Evolutionary conservation across 352 stramenopile genomes (phyloP).

Genomic region (Pythium periplocum): DNA sequence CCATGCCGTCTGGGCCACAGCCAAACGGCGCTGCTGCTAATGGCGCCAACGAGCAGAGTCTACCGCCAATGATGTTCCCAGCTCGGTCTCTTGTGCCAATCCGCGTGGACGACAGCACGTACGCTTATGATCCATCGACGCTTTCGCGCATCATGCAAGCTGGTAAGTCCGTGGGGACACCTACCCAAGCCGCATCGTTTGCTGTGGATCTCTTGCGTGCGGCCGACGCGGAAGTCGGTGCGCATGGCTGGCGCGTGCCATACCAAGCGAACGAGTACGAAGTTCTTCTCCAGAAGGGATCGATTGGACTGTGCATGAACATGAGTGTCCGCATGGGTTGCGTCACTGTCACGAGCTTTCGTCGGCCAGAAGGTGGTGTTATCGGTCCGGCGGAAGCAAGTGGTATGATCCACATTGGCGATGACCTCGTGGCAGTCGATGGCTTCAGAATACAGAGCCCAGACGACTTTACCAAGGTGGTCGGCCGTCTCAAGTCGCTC

Average conservation of each 20-base stretch:
- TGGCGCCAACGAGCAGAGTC: constrained; percentile 2
- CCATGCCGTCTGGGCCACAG: constrained; percentile 9
- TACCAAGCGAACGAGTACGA: constrained; percentile 78
- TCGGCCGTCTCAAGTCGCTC: constrained; percentile 77
- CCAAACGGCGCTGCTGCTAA: not conserved
- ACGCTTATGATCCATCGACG: constrained; percentile 39
- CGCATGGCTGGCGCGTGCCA: constrained; percentile 62
- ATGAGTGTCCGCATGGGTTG: constrained; percentile 83
- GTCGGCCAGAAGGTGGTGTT: constrained; percentile 59
- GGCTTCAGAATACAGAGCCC: constrained; percentile 67
- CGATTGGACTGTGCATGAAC: constrained; percentile 86
- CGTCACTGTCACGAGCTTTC: constrained; percentile 80
- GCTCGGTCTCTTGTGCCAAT: constrained; percentile 53
- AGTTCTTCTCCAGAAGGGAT: constrained; percentile 83
- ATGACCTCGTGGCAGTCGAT: constrained; percentile 83
- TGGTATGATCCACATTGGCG: constrained; percentile 67
- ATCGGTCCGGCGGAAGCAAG: constrained; percentile 79
- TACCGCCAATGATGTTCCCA: constrained; percentile 34
- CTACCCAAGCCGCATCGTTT: constrained; percentile 58
- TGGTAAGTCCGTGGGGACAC: constrained; percentile 54
- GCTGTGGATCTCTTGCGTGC: constrained; percentile 65
- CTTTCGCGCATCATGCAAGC: constrained; percentile 43
- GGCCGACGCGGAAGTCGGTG: constrained; percentile 25
- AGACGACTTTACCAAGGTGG: constrained; percentile 79
- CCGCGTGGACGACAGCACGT: constrained; percentile 58